Evolutionary conservation across 345 rosid genomes (phyloP).

Genomic region (Acer negundo): DNA sequence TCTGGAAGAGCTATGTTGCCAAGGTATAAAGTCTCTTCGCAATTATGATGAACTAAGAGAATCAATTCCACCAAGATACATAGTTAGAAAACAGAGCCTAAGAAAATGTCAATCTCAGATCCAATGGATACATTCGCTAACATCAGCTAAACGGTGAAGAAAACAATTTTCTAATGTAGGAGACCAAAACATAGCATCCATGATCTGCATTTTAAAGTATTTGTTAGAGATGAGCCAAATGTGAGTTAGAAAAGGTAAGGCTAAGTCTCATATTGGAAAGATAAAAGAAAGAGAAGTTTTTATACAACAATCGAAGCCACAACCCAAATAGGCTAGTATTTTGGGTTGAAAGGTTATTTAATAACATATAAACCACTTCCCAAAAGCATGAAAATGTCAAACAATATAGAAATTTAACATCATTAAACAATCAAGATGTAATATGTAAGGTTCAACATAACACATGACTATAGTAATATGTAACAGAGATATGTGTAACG

Average conservation of each 20-base stretch:
- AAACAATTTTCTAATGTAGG: background rate
- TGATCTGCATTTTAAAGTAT: background rate
- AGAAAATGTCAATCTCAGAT: background rate
- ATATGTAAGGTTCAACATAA: background rate
- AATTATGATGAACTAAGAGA: background rate
- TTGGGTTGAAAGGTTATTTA: too few relatives aligned
- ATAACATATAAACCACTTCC: background rate
- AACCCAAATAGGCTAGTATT: too few relatives aligned
- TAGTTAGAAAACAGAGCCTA: too few relatives aligned
- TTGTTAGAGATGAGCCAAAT: too few relatives aligned
- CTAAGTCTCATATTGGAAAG: background rate
- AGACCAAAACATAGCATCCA: background rate
- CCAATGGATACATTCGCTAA: background rate
- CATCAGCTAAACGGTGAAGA: background rate
- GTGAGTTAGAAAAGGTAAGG: too few relatives aligned
- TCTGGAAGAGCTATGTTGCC: conserved; percentile 13
- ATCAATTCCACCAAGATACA: background rate
- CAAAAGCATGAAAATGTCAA: background rate
- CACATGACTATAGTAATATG: background rate
- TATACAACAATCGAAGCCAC: too few relatives aligned
- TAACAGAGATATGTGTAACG: background rate
- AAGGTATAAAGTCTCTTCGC: background rate
- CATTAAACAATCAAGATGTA: background rate
- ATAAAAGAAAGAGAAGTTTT: background rate
- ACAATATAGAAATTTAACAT: background rate